These are phyloP conservation scores for Apophysomyces trapeziformis DNA, from an alignment of 371 early-diverging fungal species.

Conservation along the genomic window DNA sequence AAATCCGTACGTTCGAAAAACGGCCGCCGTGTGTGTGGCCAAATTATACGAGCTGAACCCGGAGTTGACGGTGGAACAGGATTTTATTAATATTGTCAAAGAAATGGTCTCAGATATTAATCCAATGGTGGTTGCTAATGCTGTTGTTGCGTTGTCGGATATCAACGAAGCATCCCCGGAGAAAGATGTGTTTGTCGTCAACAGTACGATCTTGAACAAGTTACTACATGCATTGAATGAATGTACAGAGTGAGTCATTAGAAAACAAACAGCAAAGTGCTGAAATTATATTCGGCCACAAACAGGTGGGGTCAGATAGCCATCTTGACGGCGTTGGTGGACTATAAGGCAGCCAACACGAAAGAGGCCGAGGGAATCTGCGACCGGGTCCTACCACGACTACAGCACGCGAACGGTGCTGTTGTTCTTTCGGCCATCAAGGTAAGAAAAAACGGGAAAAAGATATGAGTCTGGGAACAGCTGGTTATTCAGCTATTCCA, in stretches of 20 bases:
- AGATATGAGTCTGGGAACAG: no score
- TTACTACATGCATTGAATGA: slow-evolving; percentile 92
- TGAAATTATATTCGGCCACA: not conserved
- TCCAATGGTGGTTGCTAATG: slow-evolving; percentile 96
- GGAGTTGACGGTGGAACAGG: slow-evolving; percentile 68
- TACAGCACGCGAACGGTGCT: slow-evolving; percentile 61
- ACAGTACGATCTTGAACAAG: slow-evolving; percentile 78
- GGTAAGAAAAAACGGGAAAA: slow-evolving; percentile 21
- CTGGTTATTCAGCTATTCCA: not conserved
- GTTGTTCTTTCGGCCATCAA: slow-evolving; percentile 85
- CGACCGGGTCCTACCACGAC: slow-evolving; percentile 91
- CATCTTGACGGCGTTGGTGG: slow-evolving; percentile 85
- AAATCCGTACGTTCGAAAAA: slow-evolving; percentile 93
- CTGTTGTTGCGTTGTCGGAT: slow-evolving; percentile 88
- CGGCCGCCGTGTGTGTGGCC: slow-evolving; percentile 94
- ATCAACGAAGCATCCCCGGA: slow-evolving; percentile 82
- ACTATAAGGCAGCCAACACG: slow-evolving; percentile 46
- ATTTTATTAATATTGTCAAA: slow-evolving; percentile 83
- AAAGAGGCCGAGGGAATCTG: slow-evolving; percentile 87
- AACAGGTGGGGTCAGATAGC: slow-evolving; percentile 92
- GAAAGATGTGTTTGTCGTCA: slow-evolving; percentile 73
- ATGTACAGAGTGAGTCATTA: slow-evolving; percentile 81
- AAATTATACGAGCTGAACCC: slow-evolving; percentile 74
- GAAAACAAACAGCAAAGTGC: not conserved
- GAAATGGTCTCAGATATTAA: slow-evolving; percentile 94